Conservation (phyloP, 345 rosid genomes). For the Rhizophora apiculata region DNA sequence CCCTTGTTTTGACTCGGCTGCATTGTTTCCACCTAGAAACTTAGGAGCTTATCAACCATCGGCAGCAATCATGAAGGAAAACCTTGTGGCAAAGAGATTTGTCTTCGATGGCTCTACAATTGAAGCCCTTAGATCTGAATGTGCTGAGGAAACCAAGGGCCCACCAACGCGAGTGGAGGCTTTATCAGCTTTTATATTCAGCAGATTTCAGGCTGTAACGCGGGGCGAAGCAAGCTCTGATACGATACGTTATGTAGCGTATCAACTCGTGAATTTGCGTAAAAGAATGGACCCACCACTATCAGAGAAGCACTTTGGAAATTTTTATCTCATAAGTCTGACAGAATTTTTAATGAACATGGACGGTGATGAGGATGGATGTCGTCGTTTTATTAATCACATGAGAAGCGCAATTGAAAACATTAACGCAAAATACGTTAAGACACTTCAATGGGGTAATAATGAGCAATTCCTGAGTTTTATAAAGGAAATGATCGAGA, state of each 20-base stretch:
- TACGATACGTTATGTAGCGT: background rate
- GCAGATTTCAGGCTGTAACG: conserved; percentile 15
- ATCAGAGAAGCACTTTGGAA: conserved; percentile 24
- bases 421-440: background rate
- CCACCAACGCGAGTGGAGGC: conserved; percentile 30
- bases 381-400: background rate
- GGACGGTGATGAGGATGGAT: background rate
- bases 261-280: conserved; percentile 24
- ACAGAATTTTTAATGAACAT: background rate
- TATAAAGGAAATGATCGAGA: background rate
- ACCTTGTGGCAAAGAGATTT: conserved; percentile 33
- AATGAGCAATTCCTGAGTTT: background rate
- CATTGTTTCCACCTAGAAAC: conserved; percentile 37
- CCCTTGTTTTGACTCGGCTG: conserved; percentile 34
- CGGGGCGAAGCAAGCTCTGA: background rate
- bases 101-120: conserved; percentile 31
- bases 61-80: conserved; percentile 23
- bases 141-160: background rate
- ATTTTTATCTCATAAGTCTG: conserved; percentile 9
- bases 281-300: conserved; percentile 24
- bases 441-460: background rate
- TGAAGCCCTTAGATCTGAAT: conserved; percentile 28
- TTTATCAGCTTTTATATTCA: conserved; percentile 25
- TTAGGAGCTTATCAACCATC: conserved; percentile 16
- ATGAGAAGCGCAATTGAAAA: background rate